Conservation (phyloP, 2,329 filamentous ascomycete genomes). For the Clarireedia homoeocarpa region DNA sequence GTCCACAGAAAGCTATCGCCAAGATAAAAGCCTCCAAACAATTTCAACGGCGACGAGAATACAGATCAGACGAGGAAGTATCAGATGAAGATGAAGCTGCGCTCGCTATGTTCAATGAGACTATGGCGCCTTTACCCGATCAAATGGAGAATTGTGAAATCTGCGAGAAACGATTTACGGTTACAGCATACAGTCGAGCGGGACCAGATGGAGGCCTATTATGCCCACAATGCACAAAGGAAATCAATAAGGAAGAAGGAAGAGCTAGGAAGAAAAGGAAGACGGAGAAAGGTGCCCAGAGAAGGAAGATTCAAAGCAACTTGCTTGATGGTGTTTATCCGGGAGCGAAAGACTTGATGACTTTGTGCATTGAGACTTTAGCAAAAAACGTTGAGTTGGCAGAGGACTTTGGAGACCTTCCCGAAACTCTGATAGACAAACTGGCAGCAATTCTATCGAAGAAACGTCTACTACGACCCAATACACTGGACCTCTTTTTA, state of each 20-base stretch:
- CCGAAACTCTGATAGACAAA: slow-evolving; percentile 47
- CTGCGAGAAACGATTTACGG: slow-evolving; percentile 83
- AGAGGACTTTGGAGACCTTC: slow-evolving; percentile 53
- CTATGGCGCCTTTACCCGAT: slow-evolving; percentile 40
- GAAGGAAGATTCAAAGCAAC: slow-evolving; percentile 74
- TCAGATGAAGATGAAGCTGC: slow-evolving; percentile 43
- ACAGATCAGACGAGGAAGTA: slow-evolving; percentile 36
- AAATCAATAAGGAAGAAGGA: slow-evolving; percentile 59
- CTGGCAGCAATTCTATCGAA: slow-evolving; percentile 54
- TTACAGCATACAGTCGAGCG: slow-evolving; percentile 79
- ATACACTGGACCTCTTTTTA: slow-evolving; percentile 50
- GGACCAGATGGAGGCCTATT: slow-evolving; percentile 81
- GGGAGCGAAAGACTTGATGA: slow-evolving; percentile 62
- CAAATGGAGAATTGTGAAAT: slow-evolving; percentile 84
- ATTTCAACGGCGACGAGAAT: slow-evolving; percentile 41
- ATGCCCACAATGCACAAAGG: slow-evolving; percentile 73
- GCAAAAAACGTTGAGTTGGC: slow-evolving; percentile 56
- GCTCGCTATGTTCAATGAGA: slow-evolving; percentile 40
- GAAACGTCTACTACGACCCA: slow-evolving; percentile 45
- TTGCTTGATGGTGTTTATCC: slow-evolving; percentile 67
- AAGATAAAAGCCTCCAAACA: slow-evolving; percentile 55
- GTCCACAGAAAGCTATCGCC: slow-evolving; percentile 41
- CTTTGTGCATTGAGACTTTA: slow-evolving; percentile 54
- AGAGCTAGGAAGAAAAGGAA: slow-evolving; percentile 48
- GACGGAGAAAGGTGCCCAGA: slow-evolving; percentile 44